These are phyloP conservation scores for Nannizziopsis arthrosporioides DNA, from an alignment of 2,329 filamentous ascomycete genomes.

Conservation along the genomic window DNA sequence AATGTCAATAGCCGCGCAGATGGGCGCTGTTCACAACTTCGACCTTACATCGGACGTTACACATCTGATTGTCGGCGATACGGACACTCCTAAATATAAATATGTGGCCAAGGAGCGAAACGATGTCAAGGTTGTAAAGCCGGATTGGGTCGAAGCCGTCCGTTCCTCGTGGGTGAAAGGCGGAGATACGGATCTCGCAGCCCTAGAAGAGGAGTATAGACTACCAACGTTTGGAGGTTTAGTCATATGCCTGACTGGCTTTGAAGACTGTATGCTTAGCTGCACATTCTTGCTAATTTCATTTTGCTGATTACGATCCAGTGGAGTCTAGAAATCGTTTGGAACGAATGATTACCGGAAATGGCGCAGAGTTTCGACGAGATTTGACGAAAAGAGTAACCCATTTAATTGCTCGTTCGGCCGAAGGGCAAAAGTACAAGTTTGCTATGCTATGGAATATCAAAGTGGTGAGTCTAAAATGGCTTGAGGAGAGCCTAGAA, in stretches of 20 bases:
- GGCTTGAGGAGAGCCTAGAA: constrained; percentile 71
- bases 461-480: constrained; percentile 66
- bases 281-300: not conserved
- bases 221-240: constrained; percentile 40
- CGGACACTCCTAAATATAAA: constrained; percentile 84
- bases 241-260: constrained; percentile 58
- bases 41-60: constrained; percentile 94
- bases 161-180: constrained; percentile 70
- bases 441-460: constrained; percentile 77
- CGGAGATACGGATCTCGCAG: constrained; percentile 58
- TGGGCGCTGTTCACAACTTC: constrained; percentile 78
- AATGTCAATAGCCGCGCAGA: constrained; percentile 49
- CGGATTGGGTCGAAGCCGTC: constrained; percentile 75
- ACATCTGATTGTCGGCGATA: constrained; percentile 81
- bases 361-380: constrained; percentile 75
- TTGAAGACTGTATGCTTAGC: constrained; percentile 47
- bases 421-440: constrained; percentile 79
- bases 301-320: not conserved
- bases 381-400: constrained; percentile 79
- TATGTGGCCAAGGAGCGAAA: constrained; percentile 83
- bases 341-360: constrained; percentile 51
- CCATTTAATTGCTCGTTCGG: constrained; percentile 68
- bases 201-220: constrained; percentile 51
- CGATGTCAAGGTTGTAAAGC: constrained; percentile 71
- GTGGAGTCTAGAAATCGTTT: constrained; percentile 53